Evolutionary conservation across 148 eudicot genomes (phyloP).

Genomic region (Camellia sinensis): DNA sequence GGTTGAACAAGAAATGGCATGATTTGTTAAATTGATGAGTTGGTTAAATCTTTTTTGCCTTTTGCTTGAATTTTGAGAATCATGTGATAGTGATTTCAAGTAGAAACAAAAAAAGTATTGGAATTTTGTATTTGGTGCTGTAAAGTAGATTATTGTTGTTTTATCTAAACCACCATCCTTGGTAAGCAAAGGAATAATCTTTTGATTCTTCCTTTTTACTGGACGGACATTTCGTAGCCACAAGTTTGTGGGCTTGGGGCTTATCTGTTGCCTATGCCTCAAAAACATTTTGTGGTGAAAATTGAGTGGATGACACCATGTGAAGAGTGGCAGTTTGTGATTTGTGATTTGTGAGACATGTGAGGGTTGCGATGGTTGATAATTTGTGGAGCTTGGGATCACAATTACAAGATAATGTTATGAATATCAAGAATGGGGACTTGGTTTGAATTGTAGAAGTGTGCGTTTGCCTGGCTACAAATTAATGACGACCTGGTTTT

Average conservation of each 20-base stretch:
- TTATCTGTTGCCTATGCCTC: not conserved
- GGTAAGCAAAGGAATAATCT: not conserved
- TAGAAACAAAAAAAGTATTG: not conserved
- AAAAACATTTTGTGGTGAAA: slow-evolving; percentile 1
- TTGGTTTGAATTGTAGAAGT: not conserved
- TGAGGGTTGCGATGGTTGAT: not conserved
- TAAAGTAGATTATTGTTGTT: not conserved
- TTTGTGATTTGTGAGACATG: not conserved
- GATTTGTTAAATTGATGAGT: not conserved
- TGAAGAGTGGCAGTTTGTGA: not conserved
- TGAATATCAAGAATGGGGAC: not conserved
- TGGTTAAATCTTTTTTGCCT: too few species aligned
- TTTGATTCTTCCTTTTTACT: not conserved
- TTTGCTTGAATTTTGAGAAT: not conserved
- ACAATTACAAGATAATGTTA: too few species aligned
- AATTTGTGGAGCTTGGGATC: not conserved
- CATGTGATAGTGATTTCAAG: not conserved
- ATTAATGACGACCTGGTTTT: not conserved
- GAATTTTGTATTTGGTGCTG: not conserved
- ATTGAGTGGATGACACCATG: not conserved
- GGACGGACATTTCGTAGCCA: not conserved
- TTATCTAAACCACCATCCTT: not conserved
- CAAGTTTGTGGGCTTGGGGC: not conserved
- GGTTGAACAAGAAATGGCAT: slow-evolving; percentile 1
- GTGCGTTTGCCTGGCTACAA: not conserved